phyloP scores from a whole-genome alignment of 2,329 filamentous ascomycete species.

The Pyrenochaeta sp. region DNA sequence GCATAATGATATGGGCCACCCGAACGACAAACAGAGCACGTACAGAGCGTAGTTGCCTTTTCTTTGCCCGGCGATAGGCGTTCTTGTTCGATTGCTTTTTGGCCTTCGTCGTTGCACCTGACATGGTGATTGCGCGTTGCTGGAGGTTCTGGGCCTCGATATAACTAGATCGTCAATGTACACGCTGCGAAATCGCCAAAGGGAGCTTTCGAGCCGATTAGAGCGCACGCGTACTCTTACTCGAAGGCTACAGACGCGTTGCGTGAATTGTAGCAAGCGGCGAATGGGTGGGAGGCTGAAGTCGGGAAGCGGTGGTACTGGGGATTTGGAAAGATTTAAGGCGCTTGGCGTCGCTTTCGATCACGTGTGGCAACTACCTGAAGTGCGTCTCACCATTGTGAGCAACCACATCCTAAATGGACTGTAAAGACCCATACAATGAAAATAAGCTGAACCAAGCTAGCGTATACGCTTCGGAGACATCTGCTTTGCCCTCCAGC shows the following conservation, averaged over 20 bases:
- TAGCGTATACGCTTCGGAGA: no score
- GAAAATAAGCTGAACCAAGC: no score
- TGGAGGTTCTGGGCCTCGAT: not conserved
- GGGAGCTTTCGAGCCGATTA: not conserved
- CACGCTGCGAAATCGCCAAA: not conserved
- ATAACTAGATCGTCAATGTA: not conserved
- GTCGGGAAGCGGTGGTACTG: not conserved
- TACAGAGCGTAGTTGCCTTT: slow-evolving; percentile 84
- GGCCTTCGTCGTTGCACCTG: slow-evolving; percentile 34
- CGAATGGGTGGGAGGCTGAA: not conserved
- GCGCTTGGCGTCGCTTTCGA: not conserved
- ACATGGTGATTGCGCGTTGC: slow-evolving; percentile 30
- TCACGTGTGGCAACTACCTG: not conserved
- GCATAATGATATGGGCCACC: slow-evolving; percentile 8
- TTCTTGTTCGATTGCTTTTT: slow-evolving; percentile 85
- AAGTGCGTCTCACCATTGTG: no score
- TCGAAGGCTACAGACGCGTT: not conserved
- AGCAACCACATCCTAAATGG: no score
- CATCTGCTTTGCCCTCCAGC: no score
- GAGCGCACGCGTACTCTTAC: not conserved
- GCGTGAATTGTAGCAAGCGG: not conserved
- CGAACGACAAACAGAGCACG: slow-evolving; percentile 24
- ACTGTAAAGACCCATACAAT: no score
- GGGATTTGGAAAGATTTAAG: not conserved
- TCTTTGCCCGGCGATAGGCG: slow-evolving; percentile 89